A percentile compares a stretch with the other conserved stretches of the same genome.
phyloP scores from a whole-genome alignment of 768 basidiomycete species.

The Mycena galericulata region DNA sequence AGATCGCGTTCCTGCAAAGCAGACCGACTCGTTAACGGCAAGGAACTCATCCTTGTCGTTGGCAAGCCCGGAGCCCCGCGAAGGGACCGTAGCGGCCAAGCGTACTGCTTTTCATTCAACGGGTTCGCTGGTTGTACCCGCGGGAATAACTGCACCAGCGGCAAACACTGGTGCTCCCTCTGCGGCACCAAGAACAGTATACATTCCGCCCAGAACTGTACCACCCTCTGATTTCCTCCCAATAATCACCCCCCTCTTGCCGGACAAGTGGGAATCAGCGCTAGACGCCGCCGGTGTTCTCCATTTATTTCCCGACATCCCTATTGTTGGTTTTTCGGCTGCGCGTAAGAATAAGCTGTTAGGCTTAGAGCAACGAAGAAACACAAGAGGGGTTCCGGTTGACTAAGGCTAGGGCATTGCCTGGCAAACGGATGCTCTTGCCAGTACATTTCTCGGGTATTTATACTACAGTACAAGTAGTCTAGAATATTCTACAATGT shows the following conservation, averaged over 20 bases:
- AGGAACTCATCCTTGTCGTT: conserved; percentile 7
- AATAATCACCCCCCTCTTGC: conserved; percentile 39
- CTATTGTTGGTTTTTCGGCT: too few relatives aligned
- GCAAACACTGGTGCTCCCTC: conserved; percentile 35
- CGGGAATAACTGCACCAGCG: too few relatives aligned
- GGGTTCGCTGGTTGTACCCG: conserved; percentile 4
- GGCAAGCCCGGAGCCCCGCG: neutral
- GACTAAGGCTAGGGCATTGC: too few relatives aligned
- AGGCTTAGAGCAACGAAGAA: too few relatives aligned
- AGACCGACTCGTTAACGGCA: conserved; percentile 17
- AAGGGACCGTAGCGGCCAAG: conserved; percentile 15
- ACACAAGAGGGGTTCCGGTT: too few relatives aligned
- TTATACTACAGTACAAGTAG: too few relatives aligned
- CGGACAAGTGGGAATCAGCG: conserved; percentile 34
- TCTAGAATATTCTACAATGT: too few relatives aligned
- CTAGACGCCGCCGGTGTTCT: conserved; percentile 23
- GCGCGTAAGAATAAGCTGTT: too few relatives aligned
- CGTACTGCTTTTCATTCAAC: conserved; percentile 36
- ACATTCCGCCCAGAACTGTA: too few relatives aligned
- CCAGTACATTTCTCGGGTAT: too few relatives aligned
- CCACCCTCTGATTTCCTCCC: conserved; percentile 32
- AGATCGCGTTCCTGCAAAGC: neutral
- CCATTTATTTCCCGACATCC: conserved; percentile 37
- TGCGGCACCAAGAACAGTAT: conserved; percentile 19
- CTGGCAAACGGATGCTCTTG: too few relatives aligned